Percentiles rank a stretch among this genome's conserved stretches.
phyloP scores from a whole-genome alignment of 2,329 filamentous ascomycete species.

The Aspergillus versicolor region DNA sequence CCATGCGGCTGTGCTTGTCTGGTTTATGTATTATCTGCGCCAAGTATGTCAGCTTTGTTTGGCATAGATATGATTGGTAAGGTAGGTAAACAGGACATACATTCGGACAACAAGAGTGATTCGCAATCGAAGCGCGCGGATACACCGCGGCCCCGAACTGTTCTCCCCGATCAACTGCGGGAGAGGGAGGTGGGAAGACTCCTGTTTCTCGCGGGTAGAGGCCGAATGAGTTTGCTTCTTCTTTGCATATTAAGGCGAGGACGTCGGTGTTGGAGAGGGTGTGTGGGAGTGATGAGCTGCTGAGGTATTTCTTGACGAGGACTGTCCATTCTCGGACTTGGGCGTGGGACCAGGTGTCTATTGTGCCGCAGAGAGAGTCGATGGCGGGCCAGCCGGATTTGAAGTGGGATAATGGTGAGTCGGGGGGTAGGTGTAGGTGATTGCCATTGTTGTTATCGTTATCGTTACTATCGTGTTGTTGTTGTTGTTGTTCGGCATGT shows the following conservation, averaged over 20 bases:
- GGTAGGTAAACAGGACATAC: constrained; percentile 5
- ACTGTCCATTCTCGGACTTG: constrained; percentile 26
- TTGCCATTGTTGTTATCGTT: not conserved
- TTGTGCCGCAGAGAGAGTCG: constrained; percentile 29
- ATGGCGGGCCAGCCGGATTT: constrained; percentile 26
- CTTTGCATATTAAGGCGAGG: constrained; percentile 19
- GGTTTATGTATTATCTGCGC: constrained; percentile 18
- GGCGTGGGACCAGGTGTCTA: constrained; percentile 29
- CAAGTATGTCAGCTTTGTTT: no score
- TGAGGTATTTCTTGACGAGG: constrained; percentile 32
- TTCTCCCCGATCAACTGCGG: constrained; percentile 13
- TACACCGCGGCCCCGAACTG: constrained; percentile 23
- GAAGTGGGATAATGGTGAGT: constrained; percentile 2
- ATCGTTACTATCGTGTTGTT: not conserved
- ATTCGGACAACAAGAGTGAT: constrained; percentile 24
- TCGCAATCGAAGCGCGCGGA: constrained; percentile 20
- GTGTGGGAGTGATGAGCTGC: constrained; percentile 12
- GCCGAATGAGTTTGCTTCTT: constrained; percentile 22
- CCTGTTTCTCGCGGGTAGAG: constrained; percentile 6
- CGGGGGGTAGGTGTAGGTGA: not conserved
- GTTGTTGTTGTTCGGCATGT: constrained; percentile 10
- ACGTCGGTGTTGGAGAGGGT: constrained; percentile 2
- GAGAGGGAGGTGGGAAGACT: not conserved
- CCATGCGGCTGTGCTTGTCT: constrained; percentile 29
- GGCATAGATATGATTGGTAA: not conserved